These are phyloP conservation scores for Oryza australiensis DNA, from an alignment of 176 grass and related monocot genomes.

Conservation along the genomic window DNA sequence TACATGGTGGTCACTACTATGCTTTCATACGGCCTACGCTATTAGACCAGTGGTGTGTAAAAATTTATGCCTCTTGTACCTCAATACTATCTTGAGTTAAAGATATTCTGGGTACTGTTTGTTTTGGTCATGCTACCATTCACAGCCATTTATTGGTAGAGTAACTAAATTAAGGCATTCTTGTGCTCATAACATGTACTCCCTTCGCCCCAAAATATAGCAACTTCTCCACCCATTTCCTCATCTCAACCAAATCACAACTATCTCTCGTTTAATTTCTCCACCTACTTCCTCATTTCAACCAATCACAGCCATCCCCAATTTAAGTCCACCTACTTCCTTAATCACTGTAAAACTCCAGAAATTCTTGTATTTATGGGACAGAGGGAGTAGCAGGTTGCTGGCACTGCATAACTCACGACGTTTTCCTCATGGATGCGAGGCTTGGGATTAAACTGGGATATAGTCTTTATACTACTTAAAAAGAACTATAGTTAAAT, in stretches of 20 bases:
- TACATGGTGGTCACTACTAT: conserved; percentile 97
- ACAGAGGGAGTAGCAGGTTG: neutral
- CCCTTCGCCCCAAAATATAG: too few species aligned
- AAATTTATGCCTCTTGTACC: neutral
- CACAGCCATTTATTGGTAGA: neutral
- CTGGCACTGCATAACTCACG: neutral
- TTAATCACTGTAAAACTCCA: too few species aligned
- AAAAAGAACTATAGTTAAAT: neutral
- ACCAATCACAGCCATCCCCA: too few species aligned
- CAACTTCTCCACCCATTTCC: too few species aligned
- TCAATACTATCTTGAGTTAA: conserved; percentile 19
- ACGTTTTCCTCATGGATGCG: neutral
- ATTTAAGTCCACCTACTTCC: too few species aligned
- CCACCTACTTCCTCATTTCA: too few species aligned
- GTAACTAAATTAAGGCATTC: neutral
- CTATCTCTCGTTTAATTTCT: too few species aligned
- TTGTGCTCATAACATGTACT: neutral
- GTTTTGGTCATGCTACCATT: conserved; percentile 13
- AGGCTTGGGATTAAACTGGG: conserved; percentile 12
- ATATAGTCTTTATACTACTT: neutral
- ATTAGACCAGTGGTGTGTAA: conserved; percentile 67
- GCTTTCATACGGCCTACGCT: conserved; percentile 95
- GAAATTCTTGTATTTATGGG: too few species aligned
- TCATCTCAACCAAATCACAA: too few species aligned
- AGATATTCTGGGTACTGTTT: conserved; percentile 10